phyloP scores from a whole-genome alignment of 2,329 filamentous ascomycete genomes.

The Xylaria sp. region DNA sequence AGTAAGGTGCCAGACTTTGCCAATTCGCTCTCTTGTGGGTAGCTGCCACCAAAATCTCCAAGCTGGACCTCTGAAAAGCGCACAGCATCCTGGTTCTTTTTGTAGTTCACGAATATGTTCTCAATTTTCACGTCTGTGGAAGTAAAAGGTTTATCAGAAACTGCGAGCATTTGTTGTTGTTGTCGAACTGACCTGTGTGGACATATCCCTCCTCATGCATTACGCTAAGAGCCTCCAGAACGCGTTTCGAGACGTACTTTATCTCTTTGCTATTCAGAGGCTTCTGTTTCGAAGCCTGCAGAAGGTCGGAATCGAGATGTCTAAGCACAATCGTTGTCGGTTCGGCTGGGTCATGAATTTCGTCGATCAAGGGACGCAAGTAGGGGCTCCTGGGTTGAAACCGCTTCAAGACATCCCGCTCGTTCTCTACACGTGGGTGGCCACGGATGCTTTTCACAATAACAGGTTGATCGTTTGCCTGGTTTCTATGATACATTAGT shows the following conservation, averaged over 20 bases:
- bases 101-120: slow-evolving; percentile 8
- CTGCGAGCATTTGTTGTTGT: not conserved
- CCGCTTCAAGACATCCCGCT: slow-evolving; percentile 7
- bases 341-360: slow-evolving; percentile 13
- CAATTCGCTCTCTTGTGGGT: not conserved
- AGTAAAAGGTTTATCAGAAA: not conserved
- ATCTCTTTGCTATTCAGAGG: not conserved
- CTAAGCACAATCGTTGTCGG: slow-evolving; percentile 6
- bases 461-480: not conserved
- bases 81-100: not conserved
- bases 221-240: slow-evolving; percentile 2
- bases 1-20: not conserved
- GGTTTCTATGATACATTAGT: not conserved
- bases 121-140: not conserved
- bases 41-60: not conserved
- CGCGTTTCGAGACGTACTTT: not conserved
- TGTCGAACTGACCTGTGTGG: not conserved
- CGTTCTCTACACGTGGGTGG: slow-evolving; percentile 7
- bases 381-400: slow-evolving; percentile 7
- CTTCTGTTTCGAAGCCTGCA: not conserved
- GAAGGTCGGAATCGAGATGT: not conserved
- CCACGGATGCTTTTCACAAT: slow-evolving; percentile 12
- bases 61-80: slow-evolving; percentile 15
- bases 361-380: slow-evolving; percentile 2
- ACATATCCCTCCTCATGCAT: slow-evolving; percentile 6